These are phyloP conservation scores for Globisporangium uncinulatum DNA, from an alignment of 352 stramenopile genomes.

Conservation along the genomic window DNA sequence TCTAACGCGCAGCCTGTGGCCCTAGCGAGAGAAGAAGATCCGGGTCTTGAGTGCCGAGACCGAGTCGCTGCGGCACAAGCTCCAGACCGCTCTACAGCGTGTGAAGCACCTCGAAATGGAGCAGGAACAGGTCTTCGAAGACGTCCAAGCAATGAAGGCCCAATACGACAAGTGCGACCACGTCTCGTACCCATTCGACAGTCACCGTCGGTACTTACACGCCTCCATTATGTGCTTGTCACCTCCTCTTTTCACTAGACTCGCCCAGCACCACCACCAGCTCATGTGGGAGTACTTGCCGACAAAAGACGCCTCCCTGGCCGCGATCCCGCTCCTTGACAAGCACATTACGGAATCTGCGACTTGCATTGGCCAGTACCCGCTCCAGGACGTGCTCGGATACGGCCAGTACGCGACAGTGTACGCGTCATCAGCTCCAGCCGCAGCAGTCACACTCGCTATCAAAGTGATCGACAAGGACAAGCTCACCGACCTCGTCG, in stretches of 20 bases:
- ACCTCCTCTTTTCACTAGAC: conserved; percentile 12
- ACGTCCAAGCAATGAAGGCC: conserved; percentile 67
- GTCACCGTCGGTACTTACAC: background rate
- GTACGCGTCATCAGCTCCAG: conserved; percentile 30
- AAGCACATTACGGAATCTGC: conserved; percentile 44
- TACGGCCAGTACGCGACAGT: conserved; percentile 85
- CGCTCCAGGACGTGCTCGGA: conserved; percentile 62
- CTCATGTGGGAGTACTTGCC: conserved; percentile 80
- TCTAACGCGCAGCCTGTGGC: background rate
- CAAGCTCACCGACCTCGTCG: conserved; percentile 67
- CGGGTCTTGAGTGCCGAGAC: conserved; percentile 31
- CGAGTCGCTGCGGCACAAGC: conserved; percentile 31
- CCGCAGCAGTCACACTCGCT: conserved; percentile 28
- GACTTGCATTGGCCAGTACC: conserved; percentile 55
- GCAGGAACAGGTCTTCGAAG: conserved; percentile 77
- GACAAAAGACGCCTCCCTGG: conserved; percentile 39
- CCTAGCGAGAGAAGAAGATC: conserved; percentile 50
- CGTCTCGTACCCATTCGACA: background rate
- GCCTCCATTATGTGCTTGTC: conserved; percentile 9
- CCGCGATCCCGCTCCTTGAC: conserved; percentile 42
- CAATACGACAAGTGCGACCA: conserved; percentile 51
- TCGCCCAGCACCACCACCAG: conserved; percentile 48
- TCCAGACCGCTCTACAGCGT: conserved; percentile 42
- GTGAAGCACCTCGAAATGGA: conserved; percentile 81
- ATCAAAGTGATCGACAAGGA: conserved; percentile 86